These are phyloP conservation scores for Backusella liffmaniae DNA, from an alignment of 192 early-diverging fungal species.

Conservation along the genomic window DNA sequence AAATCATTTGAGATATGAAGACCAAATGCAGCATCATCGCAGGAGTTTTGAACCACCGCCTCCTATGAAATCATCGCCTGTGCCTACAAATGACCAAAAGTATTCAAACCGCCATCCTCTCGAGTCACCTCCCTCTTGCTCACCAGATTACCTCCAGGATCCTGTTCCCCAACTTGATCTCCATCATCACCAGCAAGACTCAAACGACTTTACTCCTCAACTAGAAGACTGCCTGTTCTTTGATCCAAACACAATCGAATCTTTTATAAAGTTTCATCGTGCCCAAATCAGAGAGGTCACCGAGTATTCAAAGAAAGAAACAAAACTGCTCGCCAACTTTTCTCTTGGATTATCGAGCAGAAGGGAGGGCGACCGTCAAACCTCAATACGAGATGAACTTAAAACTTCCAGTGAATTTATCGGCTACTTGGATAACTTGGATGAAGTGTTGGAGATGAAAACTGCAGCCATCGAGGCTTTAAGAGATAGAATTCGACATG, in stretches of 20 bases:
- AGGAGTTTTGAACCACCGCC: not conserved
- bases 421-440: slow-evolving; percentile 37
- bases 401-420: slow-evolving; percentile 32
- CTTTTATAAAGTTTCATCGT: slow-evolving; percentile 62
- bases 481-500: slow-evolving; percentile 16
- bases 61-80: not conserved
- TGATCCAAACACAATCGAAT: slow-evolving; percentile 50
- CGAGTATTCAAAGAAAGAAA: slow-evolving; percentile 66
- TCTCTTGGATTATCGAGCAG: slow-evolving; percentile 57
- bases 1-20: slow-evolving; percentile 5
- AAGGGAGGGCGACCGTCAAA: slow-evolving; percentile 15
- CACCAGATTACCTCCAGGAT: not conserved
- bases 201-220: not conserved
- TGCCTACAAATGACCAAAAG: not conserved
- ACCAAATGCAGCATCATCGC: slow-evolving; percentile 6
- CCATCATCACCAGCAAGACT: not conserved
- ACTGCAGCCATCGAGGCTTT: slow-evolving; percentile 38
- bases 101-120: not conserved
- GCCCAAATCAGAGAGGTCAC: slow-evolving; percentile 58
- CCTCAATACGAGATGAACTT: slow-evolving; percentile 20
- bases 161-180: not conserved
- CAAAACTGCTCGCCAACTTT: slow-evolving; percentile 60
- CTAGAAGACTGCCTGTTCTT: slow-evolving; percentile 18
- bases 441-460: slow-evolving; percentile 44
- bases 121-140: not conserved